A percentile compares a stretch with the other conserved stretches of the same genome.
Evolutionary conservation across 192 early-diverging fungal species (phyloP).

Genomic region (Gorgonomyces haynaldii): DNA sequence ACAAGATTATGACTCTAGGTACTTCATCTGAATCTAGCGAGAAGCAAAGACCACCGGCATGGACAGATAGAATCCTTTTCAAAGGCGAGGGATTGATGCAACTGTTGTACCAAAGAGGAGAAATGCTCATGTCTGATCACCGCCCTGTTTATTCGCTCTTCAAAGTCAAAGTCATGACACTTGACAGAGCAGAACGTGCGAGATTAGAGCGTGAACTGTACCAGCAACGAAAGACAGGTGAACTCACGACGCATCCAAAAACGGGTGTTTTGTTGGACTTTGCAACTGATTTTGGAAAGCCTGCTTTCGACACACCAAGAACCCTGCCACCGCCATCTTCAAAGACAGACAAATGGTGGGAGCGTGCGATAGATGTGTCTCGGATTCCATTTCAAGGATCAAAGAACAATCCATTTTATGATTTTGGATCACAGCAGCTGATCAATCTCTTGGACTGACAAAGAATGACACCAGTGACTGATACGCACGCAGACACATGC

Average conservation of each 20-base stretch:
- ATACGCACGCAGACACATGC: no score
- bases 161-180: constrained; percentile 8
- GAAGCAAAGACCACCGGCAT: constrained; percentile 49
- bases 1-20: constrained; percentile 58
- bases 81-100: constrained; percentile 34
- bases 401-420: no score
- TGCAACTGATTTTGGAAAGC: constrained; percentile 18
- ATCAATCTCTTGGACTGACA: no score
- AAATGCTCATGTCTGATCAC: constrained; percentile 68
- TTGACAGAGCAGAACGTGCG: constrained; percentile 2
- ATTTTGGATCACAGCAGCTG: no score
- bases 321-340: constrained; percentile 22
- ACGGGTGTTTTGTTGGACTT: constrained; percentile 5
- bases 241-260: background rate
- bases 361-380: constrained; percentile 14
- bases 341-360: constrained; percentile 16
- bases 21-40: constrained; percentile 33
- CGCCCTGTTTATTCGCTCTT: constrained; percentile 39
- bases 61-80: constrained; percentile 34
- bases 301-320: background rate
- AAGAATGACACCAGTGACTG: no score
- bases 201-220: no score
- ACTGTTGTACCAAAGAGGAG: constrained; percentile 34
- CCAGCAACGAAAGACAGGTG: constrained; percentile 4
- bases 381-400: constrained; percentile 20